Conservation (phyloP, 1,284 basidiomycete species). For the Sporisorium scitamineum region DNA sequence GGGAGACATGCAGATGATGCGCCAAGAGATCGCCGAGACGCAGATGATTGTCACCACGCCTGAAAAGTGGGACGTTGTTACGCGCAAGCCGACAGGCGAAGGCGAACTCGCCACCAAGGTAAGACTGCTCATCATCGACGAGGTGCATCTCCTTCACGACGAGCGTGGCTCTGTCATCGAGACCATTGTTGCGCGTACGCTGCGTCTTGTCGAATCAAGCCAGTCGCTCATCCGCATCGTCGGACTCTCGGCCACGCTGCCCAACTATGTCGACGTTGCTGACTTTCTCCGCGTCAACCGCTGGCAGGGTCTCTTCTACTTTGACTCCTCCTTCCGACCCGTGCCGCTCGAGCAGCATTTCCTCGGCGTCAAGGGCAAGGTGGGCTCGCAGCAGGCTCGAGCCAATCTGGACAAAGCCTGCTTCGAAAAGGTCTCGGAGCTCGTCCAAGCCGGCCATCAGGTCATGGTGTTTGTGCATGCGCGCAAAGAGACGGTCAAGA, state of each 20-base stretch:
- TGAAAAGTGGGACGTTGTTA: slow-evolving; percentile 99
- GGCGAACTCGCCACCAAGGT: slow-evolving; percentile 88
- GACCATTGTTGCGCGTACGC: slow-evolving; percentile 94
- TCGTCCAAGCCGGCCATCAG: slow-evolving; percentile 76
- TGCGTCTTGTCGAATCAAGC: slow-evolving; percentile 92
- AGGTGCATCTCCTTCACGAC: slow-evolving; percentile 97
- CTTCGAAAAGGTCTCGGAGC: slow-evolving; percentile 78
- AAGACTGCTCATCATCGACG: slow-evolving; percentile 96
- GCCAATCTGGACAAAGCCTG: slow-evolving; percentile 90
- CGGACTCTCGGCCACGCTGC: slow-evolving; percentile 95
- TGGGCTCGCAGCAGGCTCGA: slow-evolving; percentile 79
- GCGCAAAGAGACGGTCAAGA: slow-evolving; percentile 96
- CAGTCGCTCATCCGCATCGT: slow-evolving; percentile 98
- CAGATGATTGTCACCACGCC: slow-evolving; percentile 99
- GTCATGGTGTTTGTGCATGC: slow-evolving; percentile 99
- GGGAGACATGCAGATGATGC: slow-evolving; percentile 99
- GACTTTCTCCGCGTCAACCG: slow-evolving; percentile 93
- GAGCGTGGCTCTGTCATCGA: slow-evolving; percentile 98
- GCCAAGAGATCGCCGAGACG: slow-evolving; percentile 91
- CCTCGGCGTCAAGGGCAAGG: slow-evolving; percentile 92
- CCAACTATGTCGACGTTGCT: slow-evolving; percentile 96
- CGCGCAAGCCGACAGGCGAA: slow-evolving; percentile 94
- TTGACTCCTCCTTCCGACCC: slow-evolving; percentile 96
- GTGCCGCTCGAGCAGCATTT: slow-evolving; percentile 98
- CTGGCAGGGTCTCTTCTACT: slow-evolving; percentile 94